Conservation (phyloP, 2,329 filamentous ascomycete genomes). For the Xylaria sp. region DNA sequence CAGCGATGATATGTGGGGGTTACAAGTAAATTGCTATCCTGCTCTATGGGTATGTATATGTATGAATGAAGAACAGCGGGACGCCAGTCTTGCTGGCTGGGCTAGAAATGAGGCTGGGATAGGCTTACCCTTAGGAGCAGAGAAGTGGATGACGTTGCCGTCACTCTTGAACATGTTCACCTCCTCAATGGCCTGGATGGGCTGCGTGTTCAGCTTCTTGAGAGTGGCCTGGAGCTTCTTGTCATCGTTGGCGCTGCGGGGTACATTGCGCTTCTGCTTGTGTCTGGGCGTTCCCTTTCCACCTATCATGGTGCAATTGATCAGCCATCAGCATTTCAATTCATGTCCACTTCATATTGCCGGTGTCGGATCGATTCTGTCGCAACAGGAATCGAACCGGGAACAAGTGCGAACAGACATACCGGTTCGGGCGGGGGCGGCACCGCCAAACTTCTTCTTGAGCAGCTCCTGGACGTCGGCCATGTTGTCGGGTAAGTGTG, state of each 20-base stretch:
- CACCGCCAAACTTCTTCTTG: slow-evolving; percentile 52
- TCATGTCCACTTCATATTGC: slow-evolving; percentile 11
- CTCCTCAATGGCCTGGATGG: slow-evolving; percentile 99
- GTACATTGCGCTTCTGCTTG: slow-evolving; percentile 98
- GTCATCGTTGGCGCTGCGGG: slow-evolving; percentile 93
- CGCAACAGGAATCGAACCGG: not conserved
- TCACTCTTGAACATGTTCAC: slow-evolving; percentile 99
- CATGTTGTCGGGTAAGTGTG: slow-evolving; percentile 43
- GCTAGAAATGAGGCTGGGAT: not conserved
- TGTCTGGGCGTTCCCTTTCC: slow-evolving; percentile 98
- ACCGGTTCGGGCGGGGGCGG: slow-evolving; percentile 51
- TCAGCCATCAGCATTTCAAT: slow-evolving; percentile 29
- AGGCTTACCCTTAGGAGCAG: slow-evolving; percentile 90
- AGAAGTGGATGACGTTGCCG: slow-evolving; percentile 99
- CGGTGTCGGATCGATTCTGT: slow-evolving; percentile 29
- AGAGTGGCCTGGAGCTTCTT: slow-evolving; percentile 98
- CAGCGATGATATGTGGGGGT: not conserved
- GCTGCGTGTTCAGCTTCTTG: slow-evolving; percentile 99
- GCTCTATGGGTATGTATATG: not conserved
- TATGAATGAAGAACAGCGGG: not conserved
- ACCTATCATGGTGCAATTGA: slow-evolving; percentile 54
- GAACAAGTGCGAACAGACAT: slow-evolving; percentile 34
- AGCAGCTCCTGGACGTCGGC: slow-evolving; percentile 59
- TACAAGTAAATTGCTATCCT: not conserved
- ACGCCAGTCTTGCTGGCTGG: not conserved